These are phyloP conservation scores for Paralagenidium karlingii DNA, from an alignment of 352 stramenopile species.

Conservation along the genomic window DNA sequence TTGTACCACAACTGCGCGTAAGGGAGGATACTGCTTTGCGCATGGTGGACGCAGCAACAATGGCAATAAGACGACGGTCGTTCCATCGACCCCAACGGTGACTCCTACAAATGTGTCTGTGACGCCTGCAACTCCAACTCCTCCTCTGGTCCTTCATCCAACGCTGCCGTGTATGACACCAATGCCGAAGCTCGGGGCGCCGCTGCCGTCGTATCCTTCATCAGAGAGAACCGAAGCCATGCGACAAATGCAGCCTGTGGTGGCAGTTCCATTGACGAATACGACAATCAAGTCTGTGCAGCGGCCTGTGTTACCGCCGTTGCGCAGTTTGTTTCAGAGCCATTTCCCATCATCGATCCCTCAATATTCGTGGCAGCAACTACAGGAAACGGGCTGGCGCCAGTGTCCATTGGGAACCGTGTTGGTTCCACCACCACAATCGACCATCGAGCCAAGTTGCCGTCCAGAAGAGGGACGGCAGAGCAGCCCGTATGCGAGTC, in stretches of 20 bases:
- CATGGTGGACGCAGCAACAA: constrained; percentile 36
- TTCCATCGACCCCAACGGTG: neutral
- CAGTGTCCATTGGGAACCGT: no score
- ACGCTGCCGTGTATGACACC: neutral
- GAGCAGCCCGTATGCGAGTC: no score
- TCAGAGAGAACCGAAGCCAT: constrained; percentile 2
- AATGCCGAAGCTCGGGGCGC: constrained; percentile 2
- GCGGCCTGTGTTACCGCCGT: neutral
- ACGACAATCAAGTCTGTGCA: neutral
- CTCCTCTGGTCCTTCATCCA: neutral
- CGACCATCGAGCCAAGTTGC: no score
- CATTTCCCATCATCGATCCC: constrained; percentile 10
- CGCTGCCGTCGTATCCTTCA: constrained; percentile 1
- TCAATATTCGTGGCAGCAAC: constrained; percentile 64
- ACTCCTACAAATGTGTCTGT: neutral
- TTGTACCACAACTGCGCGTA: constrained; percentile 66
- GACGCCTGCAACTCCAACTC: neutral
- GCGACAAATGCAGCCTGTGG: constrained; percentile 1
- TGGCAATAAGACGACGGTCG: neutral
- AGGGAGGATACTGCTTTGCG: constrained; percentile 73
- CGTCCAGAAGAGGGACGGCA: no score
- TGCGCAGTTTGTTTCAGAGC: neutral
- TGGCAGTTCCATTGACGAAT: constrained; percentile 2
- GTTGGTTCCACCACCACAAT: no score
- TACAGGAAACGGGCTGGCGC: constrained; percentile 57